Evolutionary conservation across 306 rosid species (phyloP).

Genomic region (Geum urbanum): DNA sequence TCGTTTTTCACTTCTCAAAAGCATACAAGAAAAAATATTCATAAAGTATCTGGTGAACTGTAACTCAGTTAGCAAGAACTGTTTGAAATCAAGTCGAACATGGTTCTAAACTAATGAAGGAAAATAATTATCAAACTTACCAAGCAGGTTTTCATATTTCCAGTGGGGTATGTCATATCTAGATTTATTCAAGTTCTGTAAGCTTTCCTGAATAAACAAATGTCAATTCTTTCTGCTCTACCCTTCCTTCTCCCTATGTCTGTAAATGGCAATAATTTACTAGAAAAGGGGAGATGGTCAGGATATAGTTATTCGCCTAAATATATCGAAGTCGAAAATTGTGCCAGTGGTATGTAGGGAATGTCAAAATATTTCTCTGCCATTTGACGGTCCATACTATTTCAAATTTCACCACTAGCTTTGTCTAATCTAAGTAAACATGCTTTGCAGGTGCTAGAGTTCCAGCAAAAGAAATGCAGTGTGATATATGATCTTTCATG

Average conservation of each 20-base stretch:
- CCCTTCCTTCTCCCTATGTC: background rate
- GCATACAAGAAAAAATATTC: background rate
- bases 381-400: background rate
- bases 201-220: background rate
- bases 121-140: background rate
- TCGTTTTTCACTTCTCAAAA: background rate
- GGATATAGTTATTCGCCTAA: background rate
- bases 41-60: background rate
- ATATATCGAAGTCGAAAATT: background rate
- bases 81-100: background rate
- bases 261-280: background rate
- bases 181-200: background rate
- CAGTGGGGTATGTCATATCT: background rate
- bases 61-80: background rate
- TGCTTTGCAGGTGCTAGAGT: constrained; percentile 74
- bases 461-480: constrained; percentile 91
- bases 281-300: background rate
- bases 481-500: constrained; percentile 94
- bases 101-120: background rate
- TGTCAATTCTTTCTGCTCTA: background rate
- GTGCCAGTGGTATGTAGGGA: background rate
- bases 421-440: constrained; percentile 23
- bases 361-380: background rate
- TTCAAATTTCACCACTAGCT: background rate
- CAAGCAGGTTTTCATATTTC: background rate